Percentiles rank a stretch among this genome's conserved stretches.
Conservation (phyloP, 2,329 filamentous ascomycete genomes). For the Emergomyces africanus region DNA sequence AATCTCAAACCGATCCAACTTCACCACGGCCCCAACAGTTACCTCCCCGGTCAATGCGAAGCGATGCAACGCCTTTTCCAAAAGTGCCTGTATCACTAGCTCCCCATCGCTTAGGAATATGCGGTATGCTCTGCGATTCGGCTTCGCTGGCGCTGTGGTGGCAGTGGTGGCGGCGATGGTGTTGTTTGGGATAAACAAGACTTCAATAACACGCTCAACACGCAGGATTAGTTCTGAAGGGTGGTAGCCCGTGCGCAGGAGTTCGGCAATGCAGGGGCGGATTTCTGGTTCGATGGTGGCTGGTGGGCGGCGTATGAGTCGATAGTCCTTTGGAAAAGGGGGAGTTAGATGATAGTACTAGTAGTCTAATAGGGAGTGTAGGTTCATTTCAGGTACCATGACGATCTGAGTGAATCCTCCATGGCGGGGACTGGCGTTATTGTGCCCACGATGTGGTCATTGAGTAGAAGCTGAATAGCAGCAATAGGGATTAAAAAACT, state of each 20-base stretch:
- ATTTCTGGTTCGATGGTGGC: neutral
- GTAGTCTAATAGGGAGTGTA: neutral
- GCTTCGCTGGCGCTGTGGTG: neutral
- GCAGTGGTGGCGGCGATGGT: neutral
- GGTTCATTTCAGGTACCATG: neutral
- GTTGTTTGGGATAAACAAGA: neutral
- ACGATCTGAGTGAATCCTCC: neutral
- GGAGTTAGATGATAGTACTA: neutral
- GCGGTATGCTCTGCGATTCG: slow-evolving; percentile 7
- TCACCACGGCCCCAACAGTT: slow-evolving; percentile 12
- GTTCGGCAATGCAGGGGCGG: slow-evolving; percentile 18
- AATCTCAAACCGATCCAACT: slow-evolving; percentile 13
- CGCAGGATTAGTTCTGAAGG: slow-evolving; percentile 15
- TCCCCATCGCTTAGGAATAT: slow-evolving; percentile 17
- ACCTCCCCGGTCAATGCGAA: slow-evolving; percentile 10
- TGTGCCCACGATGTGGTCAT: neutral
- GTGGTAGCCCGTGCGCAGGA: slow-evolving; percentile 17
- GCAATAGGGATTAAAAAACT: neutral
- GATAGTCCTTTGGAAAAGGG: neutral
- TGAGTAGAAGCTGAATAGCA: neutral
- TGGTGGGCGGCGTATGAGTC: neutral
- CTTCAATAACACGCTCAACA: slow-evolving; percentile 16
- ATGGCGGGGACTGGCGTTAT: neutral
- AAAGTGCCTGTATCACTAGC: slow-evolving; percentile 18
- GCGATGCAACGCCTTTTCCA: slow-evolving; percentile 10